phyloP scores from a whole-genome alignment of 2,329 filamentous ascomycete genomes.

The Colletotrichum paranaense region DNA sequence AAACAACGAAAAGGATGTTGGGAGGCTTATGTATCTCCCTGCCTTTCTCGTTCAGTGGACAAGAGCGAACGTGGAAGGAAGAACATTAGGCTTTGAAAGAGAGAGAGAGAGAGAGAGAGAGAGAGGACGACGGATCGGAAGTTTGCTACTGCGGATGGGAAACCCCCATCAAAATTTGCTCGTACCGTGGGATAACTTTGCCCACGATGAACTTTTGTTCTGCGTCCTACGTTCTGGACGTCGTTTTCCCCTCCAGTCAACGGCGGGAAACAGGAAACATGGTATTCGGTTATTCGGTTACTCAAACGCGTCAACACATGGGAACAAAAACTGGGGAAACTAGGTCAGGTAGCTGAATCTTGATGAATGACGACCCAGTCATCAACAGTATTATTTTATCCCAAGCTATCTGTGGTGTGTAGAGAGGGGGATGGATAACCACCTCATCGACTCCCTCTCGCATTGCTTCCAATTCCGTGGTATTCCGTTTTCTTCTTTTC shows the following conservation, averaged over 20 bases:
- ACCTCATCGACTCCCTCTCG: not conserved
- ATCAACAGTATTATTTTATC: slow-evolving; percentile 25
- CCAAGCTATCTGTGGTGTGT: not conserved
- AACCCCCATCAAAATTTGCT: not conserved
- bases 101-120: not conserved
- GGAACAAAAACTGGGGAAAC: not conserved
- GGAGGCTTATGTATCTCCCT: not conserved
- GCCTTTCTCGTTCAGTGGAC: not conserved
- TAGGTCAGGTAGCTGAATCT: slow-evolving; percentile 5
- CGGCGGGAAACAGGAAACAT: not conserved
- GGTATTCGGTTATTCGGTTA: not conserved
- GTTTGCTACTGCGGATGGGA: not conserved
- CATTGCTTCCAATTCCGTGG: slow-evolving; percentile 12
- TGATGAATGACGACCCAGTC: slow-evolving; percentile 23
- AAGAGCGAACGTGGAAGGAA: not conserved
- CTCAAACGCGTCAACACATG: not conserved
- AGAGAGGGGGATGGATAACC: not conserved
- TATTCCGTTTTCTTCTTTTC: slow-evolving; percentile 17
- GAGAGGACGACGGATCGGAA: not conserved
- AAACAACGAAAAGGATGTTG: not conserved
- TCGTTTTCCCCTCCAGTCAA: not conserved
- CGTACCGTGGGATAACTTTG: not conserved
- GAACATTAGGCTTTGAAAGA: not conserved
- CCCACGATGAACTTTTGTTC: not conserved
- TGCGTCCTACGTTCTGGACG: not conserved